phyloP scores from a whole-genome alignment of 495 filamentous ascomycete genomes.

The Penicillium longicatenatum region DNA sequence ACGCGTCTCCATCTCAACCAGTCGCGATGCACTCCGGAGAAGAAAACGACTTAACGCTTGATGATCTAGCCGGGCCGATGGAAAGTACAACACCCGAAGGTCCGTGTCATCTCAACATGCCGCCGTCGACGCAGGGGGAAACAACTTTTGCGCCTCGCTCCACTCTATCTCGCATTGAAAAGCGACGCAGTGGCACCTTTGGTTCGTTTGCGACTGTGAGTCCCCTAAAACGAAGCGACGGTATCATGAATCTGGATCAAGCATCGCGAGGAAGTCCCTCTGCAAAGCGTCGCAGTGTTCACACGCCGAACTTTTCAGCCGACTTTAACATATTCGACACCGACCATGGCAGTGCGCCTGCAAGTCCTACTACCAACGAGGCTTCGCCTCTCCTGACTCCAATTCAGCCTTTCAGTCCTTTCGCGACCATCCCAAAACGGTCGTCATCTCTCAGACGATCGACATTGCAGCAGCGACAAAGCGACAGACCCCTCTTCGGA shows the following conservation, averaged over 20 bases:
- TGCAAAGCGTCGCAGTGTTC: constrained; percentile 82
- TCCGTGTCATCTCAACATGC: constrained; percentile 45
- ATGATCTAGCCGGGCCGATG: constrained; percentile 21
- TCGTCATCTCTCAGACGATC: constrained; percentile 79
- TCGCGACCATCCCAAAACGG: constrained; percentile 49
- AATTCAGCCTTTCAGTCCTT: constrained; percentile 38
- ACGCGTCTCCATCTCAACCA: constrained; percentile 53
- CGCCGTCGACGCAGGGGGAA: constrained; percentile 30
- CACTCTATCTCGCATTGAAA: constrained; percentile 46
- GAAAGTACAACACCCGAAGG: constrained; percentile 39
- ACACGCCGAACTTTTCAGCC: constrained; percentile 59
- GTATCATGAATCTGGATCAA: constrained; percentile 83
- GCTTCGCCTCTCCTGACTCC: constrained; percentile 25
- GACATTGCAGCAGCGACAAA: constrained; percentile 80
- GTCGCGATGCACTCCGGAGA: constrained; percentile 45
- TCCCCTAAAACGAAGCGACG: constrained; percentile 90
- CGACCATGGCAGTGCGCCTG: constrained; percentile 33
- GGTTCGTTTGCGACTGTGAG: constrained; percentile 65
- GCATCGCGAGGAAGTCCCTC: constrained; percentile 77
- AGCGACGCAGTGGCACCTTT: constrained; percentile 50
- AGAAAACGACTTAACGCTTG: constrained; percentile 53
- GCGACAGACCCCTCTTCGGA: constrained; percentile 60
- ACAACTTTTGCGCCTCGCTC: constrained; percentile 51
- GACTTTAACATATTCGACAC: constrained; percentile 73
- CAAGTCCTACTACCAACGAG: constrained; percentile 30